Conservation (phyloP, 73 alveolate genomes). For the Symbiodinium pilosum region DNA sequence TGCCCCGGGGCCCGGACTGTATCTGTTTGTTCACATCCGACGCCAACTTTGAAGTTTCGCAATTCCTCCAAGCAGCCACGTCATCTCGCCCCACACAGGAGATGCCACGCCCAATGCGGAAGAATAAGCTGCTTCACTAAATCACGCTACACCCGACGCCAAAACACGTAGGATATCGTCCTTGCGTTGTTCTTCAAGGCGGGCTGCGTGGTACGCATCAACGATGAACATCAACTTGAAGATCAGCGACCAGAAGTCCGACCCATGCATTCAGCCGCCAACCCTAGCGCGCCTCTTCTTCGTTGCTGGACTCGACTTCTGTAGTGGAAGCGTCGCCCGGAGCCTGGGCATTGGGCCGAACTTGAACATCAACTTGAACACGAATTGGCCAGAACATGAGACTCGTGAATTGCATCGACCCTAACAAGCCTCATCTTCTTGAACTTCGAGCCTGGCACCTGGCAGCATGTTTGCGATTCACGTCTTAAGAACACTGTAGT, state of each 20-base stretch:
- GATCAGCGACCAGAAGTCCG: background rate
- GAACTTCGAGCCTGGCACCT: too few relatives aligned
- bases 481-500: too few relatives aligned
- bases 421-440: too few relatives aligned
- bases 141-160: background rate
- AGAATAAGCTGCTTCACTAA: too few relatives aligned
- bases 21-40: background rate
- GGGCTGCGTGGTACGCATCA: background rate
- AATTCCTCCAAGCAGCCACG: background rate
- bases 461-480: too few relatives aligned
- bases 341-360: too few relatives aligned
- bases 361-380: too few relatives aligned
- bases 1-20: background rate
- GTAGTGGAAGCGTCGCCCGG: too few relatives aligned
- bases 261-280: background rate
- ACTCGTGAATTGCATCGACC: too few relatives aligned
- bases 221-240: background rate
- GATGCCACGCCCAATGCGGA: background rate
- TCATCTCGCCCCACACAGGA: background rate
- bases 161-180: background rate
- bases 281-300: background rate
- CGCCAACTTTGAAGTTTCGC: background rate
- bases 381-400: too few relatives aligned
- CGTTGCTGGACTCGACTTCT: background rate
- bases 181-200: background rate